phyloP scores from a whole-genome alignment of 2,329 filamentous ascomycete species.

The Arthroderma sp. region DNA sequence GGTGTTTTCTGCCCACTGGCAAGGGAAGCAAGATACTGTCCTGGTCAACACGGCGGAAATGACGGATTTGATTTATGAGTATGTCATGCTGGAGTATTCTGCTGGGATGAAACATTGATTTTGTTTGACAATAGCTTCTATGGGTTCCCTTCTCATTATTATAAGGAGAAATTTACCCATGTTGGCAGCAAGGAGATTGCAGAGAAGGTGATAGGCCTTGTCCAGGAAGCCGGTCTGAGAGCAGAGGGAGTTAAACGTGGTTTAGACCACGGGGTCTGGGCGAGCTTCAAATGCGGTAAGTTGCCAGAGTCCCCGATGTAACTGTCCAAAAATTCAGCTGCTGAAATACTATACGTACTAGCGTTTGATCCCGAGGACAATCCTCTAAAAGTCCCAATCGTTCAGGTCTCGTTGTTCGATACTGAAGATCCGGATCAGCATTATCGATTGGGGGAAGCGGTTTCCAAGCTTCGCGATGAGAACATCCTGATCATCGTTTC shows the following conservation, averaged over 20 bases:
- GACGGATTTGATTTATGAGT: slow-evolving; percentile 60
- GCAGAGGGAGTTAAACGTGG: slow-evolving; percentile 49
- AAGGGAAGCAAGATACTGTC: slow-evolving; percentile 42
- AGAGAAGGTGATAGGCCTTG: slow-evolving; percentile 41
- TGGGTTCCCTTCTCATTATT: slow-evolving; percentile 57
- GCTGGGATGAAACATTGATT: neutral
- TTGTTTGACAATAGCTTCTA: slow-evolving; percentile 42
- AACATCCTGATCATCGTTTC: slow-evolving; percentile 56
- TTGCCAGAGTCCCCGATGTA: slow-evolving; percentile 5
- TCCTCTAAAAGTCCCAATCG: slow-evolving; percentile 52
- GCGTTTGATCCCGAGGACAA: slow-evolving; percentile 51
- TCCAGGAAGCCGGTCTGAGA: slow-evolving; percentile 46
- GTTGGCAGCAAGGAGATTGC: slow-evolving; percentile 49
- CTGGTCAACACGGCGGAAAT: slow-evolving; percentile 52
- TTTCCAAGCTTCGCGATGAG: slow-evolving; percentile 53
- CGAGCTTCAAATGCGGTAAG: slow-evolving; percentile 46
- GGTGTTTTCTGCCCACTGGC: slow-evolving; percentile 69
- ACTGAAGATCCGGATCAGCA: slow-evolving; percentile 53
- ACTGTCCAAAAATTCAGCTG: neutral
- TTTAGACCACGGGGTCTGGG: slow-evolving; percentile 65
- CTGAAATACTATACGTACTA: slow-evolving; percentile 11
- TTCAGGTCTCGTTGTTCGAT: slow-evolving; percentile 58
- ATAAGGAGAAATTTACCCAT: slow-evolving; percentile 53
- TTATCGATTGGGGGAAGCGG: slow-evolving; percentile 53
- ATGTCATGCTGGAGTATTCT: slow-evolving; percentile 9